phyloP scores from a whole-genome alignment of 164 flowering plant species.

The Tinospora cordifolia region DNA sequence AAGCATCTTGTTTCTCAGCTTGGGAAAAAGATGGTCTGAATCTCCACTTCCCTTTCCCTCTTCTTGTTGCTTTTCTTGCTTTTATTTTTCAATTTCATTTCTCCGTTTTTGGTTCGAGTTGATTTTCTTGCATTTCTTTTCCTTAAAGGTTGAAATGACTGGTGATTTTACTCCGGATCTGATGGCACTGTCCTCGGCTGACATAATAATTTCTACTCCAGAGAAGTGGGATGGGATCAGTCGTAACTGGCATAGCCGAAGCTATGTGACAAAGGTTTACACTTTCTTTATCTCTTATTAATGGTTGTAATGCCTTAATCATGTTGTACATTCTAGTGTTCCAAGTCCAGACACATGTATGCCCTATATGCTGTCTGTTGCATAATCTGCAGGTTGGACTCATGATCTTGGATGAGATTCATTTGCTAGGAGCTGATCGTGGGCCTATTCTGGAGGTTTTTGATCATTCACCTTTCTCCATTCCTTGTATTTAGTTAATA shows the following conservation, averaged over 20 bases:
- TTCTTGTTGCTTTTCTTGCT: not conserved
- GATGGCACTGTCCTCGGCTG: conserved; percentile 76
- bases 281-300: conserved; percentile 9
- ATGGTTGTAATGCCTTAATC: not conserved
- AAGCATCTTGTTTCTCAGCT: conserved; percentile 73
- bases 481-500: not conserved
- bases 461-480: not conserved
- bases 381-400: conserved; percentile 68
- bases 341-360: not conserved
- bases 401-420: conserved; percentile 95
- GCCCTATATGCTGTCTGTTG: not conserved
- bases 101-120: not conserved
- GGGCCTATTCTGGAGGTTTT: conserved; percentile 99
- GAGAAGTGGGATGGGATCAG: conserved; percentile 99
- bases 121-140: conserved; percentile 8
- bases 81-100: not conserved
- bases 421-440: conserved; percentile 96
- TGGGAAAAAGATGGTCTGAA: conserved; percentile 76
- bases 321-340: not conserved
- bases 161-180: conserved; percentile 98
- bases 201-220: conserved; percentile 94
- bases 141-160: conserved; percentile 92
- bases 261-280: conserved; percentile 85
- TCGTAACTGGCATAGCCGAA: conserved; percentile 92
- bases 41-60: not conserved